These are phyloP conservation scores for Sonneratia alba DNA, from an alignment of 345 rosid genomes.

Conservation along the genomic window DNA sequence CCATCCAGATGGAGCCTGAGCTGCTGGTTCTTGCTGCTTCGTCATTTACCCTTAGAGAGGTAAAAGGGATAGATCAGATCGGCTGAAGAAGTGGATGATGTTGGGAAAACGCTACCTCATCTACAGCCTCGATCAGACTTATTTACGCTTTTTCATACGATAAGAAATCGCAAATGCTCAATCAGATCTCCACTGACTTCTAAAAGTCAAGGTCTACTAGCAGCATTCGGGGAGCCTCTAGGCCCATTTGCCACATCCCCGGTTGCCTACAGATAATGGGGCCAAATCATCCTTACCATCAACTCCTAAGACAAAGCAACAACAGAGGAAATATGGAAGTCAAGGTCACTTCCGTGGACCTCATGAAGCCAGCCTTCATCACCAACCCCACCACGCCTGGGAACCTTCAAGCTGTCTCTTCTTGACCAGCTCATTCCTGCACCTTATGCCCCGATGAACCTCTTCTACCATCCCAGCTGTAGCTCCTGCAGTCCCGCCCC, in stretches of 20 bases:
- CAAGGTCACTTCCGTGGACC: slow-evolving; percentile 15
- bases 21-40: too few species aligned
- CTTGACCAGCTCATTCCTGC: slow-evolving; percentile 21
- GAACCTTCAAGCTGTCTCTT: slow-evolving; percentile 16
- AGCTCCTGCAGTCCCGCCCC: background rate
- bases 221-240: too few species aligned
- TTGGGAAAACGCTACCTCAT: too few species aligned
- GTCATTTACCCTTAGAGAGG: too few species aligned
- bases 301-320: background rate
- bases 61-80: too few species aligned
- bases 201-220: too few species aligned
- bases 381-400: slow-evolving; percentile 20
- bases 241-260: background rate
- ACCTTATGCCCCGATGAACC: slow-evolving; percentile 13
- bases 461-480: slow-evolving; percentile 4
- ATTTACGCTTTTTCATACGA: too few species aligned
- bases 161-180: too few species aligned
- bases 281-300: background rate
- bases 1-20: too few species aligned
- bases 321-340: slow-evolving; percentile 11
- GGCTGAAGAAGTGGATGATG: too few species aligned
- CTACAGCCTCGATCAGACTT: too few species aligned
- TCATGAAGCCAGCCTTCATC: slow-evolving; percentile 23
- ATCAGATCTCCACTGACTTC: too few species aligned
- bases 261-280: background rate